Evolutionary conservation across 2,329 filamentous ascomycete genomes (phyloP), one percentile per base, ranked within the genome.

Genomic region (Aphanoascus verrucosus): DNA sequence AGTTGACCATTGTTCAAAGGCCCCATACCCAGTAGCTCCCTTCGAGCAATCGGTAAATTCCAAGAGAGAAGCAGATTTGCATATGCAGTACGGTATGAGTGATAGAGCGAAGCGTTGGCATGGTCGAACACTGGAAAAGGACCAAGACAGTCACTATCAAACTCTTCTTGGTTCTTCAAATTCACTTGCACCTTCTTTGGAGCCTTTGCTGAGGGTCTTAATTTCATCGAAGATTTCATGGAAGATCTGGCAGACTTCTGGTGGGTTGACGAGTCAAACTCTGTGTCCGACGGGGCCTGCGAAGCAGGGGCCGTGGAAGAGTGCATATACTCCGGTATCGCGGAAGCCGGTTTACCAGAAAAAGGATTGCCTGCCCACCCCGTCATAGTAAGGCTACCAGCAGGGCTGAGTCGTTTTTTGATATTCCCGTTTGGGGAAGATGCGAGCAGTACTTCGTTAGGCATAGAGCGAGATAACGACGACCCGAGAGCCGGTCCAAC

Each of bases 11-110:
- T 28, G 19, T 37, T 15, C 20, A 49, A 46, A 17, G 43, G 37
- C 1, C 77, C 75, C 54, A 78, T 77, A 58, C 81, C 82, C 23
- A 82, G 69, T 1, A 84, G 69, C 63, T 84, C 80, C 12, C 76
- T 75, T 48, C 75, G 72, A 57, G 77, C 70, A 19, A 78, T 71
- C 11, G 74, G 68, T 9, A 84, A 59, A 11, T 74, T 74, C 81
- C 80, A 83, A 7, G 76, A 73, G n/a, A 74, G 75, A 3, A 84
- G 70, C 53, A 81, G 69, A 46, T 80, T 69, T 2, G 81, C 78
- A 64, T 84, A 84, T 43, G 74, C 70, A 49, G 71, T 66, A 41
- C 79, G 74, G 68, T 82, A 84, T 1, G 73, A 69, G 5, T 66
- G 67, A 59, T 77, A 78, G 42, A 77, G 67, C 58, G 64, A 66